phyloP scores from a whole-genome alignment of 2,329 filamentous ascomycete genomes.

The Sporothrix protearum region DNA sequence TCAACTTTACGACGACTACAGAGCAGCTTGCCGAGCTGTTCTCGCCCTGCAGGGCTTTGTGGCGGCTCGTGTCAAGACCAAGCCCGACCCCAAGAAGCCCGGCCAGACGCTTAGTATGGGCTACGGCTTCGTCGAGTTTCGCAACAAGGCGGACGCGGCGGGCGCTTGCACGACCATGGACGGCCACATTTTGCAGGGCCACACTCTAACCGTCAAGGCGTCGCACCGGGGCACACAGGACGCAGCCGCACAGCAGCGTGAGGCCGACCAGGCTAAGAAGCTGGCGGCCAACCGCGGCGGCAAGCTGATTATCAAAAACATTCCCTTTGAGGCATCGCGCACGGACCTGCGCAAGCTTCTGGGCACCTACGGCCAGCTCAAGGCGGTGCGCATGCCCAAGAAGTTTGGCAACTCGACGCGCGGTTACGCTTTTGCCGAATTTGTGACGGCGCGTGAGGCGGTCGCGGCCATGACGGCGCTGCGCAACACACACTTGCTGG shows the following conservation, averaged over 20 bases:
- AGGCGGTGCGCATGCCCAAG: conserved; percentile 88
- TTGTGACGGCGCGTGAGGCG: conserved; percentile 74
- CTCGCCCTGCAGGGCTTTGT: conserved; percentile 80
- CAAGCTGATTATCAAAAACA: conserved; percentile 96
- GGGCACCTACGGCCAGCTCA: conserved; percentile 84
- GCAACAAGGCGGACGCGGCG: conserved; percentile 70
- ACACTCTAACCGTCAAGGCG: conserved; percentile 78
- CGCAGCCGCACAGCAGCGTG: conserved; percentile 79
- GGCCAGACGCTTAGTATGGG: conserved; percentile 92
- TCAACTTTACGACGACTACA: conserved; percentile 86
- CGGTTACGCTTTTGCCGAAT: conserved; percentile 96
- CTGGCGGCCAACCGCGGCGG: conserved; percentile 65
- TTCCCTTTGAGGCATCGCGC: conserved; percentile 92
- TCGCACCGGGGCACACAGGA: conserved; percentile 78
- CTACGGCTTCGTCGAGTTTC: conserved; percentile 92
- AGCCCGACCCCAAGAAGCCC: conserved; percentile 84
- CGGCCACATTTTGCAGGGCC: conserved; percentile 78
- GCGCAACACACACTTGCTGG: conserved; percentile 87
- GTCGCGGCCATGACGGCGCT: conserved; percentile 84
- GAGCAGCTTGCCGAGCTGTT: conserved; percentile 73
- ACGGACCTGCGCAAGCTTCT: conserved; percentile 86
- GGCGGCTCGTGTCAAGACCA: conserved; percentile 87
- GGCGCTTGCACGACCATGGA: conserved; percentile 83
- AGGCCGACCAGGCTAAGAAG: conserved; percentile 80
- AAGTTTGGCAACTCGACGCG: conserved; percentile 86